A percentile compares a stretch with the other conserved stretches of the same genome.
phyloP scores from a whole-genome alignment of 2,329 filamentous ascomycete genomes.

The Ophiostoma piceae region DNA sequence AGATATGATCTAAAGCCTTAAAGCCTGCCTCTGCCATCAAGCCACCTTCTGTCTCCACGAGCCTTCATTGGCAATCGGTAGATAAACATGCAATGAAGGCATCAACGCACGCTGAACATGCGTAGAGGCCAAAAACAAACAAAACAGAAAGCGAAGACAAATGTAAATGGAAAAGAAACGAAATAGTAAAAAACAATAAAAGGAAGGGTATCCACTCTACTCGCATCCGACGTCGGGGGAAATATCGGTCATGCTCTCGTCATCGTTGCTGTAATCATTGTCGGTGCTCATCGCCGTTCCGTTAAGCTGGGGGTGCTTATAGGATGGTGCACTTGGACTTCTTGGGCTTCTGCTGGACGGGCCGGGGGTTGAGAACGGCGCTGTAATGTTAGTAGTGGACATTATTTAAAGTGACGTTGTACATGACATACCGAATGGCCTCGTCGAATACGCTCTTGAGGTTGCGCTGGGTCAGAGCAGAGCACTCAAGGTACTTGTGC shows the following conservation, averaged over 20 bases:
- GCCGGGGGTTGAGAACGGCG: constrained; percentile 66
- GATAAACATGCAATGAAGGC: constrained; percentile 15
- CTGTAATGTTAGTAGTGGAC: constrained; percentile 37
- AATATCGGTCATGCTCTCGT: constrained; percentile 11
- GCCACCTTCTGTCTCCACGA: constrained; percentile 12
- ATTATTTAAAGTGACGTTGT: too few relatives aligned
- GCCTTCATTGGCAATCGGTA: constrained; percentile 14
- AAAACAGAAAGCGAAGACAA: not conserved
- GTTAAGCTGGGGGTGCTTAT: constrained; percentile 39
- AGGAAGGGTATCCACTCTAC: constrained; percentile 29
- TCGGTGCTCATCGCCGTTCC: constrained; percentile 16
- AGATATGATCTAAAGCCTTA: not conserved
- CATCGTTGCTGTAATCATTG: constrained; percentile 15
- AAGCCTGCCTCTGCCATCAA: not conserved
- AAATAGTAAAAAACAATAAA: constrained; percentile 19
- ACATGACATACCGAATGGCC: constrained; percentile 74
- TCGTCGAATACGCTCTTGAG: constrained; percentile 98
- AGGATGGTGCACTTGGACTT: constrained; percentile 65
- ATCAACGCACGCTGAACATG: constrained; percentile 19
- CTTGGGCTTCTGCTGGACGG: constrained; percentile 54
- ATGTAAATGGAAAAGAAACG: not conserved
- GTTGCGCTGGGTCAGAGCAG: constrained; percentile 91
- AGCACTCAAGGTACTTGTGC: constrained; percentile 97
- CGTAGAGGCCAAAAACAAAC: constrained; percentile 19
- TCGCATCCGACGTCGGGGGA: constrained; percentile 18